Base-by-base conservation (phyloP, 805 yeast genomes). In the Starmerella etchellsii region DNA sequence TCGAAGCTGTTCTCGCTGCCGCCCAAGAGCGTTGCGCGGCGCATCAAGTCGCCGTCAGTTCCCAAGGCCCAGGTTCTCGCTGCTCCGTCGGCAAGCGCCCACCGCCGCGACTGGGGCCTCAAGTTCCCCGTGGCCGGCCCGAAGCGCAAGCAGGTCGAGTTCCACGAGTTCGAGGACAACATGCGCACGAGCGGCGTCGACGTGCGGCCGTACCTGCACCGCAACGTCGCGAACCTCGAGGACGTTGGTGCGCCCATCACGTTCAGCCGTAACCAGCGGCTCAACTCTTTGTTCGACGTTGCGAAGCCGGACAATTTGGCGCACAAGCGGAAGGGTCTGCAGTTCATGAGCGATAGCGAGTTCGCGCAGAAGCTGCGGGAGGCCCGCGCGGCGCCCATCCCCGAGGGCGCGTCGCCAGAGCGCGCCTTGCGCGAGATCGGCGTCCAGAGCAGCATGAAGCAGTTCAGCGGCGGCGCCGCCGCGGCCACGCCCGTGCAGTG, bases 21-120 rank as follows among this genome's bases (percentile, higher is more conserved):
- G 19, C 52, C 55, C n/a, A n/a, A 32, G 7, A 23, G 46, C 11
- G 43, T 42, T 14, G 40, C 46, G 14, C 37, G 36, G 23, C 34
- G 39, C 24, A 27, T 45, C 32, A 38, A 41, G 28, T 44, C 50
- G 27, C 20, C 21, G 23, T 37, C 42, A 24, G 53, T 51, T 22
- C 64, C 64, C 2, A 36, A 39, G 15, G 44, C 51, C 31, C 64
- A 60, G 47, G 55, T 52, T 2, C 44, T 60, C 14, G 47, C 40
- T 14, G 54, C 64, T 10, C 57, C 62, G 6, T 44, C 58, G 10
- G 52, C 62, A 3, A 54, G 60, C 2, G 55, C 55, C 35, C 49
- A 51, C 47, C 54, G 62, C 24, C 48, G 54, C n/a, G 49, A 60
- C 50, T 60, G 62, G 61, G 64, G 64, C n/a, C 54, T 60, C 27